Base-by-base conservation (phyloP, 1,284 basidiomycete species). In the Mycena citricolor region DNA sequence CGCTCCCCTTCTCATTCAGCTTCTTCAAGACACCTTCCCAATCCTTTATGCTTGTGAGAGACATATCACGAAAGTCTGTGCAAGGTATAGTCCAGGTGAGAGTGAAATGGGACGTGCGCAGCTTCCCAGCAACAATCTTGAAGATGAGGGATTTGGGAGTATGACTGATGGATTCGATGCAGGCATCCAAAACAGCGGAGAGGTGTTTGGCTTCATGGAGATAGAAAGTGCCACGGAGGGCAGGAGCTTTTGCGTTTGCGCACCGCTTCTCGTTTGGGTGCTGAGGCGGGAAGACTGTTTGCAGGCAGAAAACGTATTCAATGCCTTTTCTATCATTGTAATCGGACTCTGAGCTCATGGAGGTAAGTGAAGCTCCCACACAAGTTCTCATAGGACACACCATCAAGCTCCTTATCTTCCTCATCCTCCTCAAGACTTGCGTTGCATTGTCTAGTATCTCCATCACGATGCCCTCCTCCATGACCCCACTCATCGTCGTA, bases 241-340 rank as follows among this genome's bases (percentile, higher is more conserved):
- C 2, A 4, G 14, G 10, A 2, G 30, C 30, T 3, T 20, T 14
- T 8, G 39, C 39, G 21, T 41, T 41, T 2, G 2, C 16, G 2
- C 39, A 24, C 2, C 22, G 21, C 20, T 25, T 41, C 14, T 32
- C 30, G 7, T n/a, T 16, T 2, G 30, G 29, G 4, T 23, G 1
- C 3, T 16, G 39, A 2, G 30, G 39, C 11, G 30, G 39, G 2
- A 25, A 16, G 8, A 32, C 30, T 2, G 39, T 29, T 11, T 41
- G 20, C 17, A 32, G 33, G 5, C 12, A 19, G 10, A 41, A 13
- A 14, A 40, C n/a, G 22, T 41, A 41, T 4, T 38, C 4, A 8
- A 38, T 28, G 5, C 36, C 24, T 12, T 25, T 28, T 7, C 36
- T 26, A 3, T 38, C 36, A 19, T 38, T 38, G n/a, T 28, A 38